Base-by-base conservation (phyloP, 1,284 basidiomycete genomes). In the Ustilago tritici region DNA sequence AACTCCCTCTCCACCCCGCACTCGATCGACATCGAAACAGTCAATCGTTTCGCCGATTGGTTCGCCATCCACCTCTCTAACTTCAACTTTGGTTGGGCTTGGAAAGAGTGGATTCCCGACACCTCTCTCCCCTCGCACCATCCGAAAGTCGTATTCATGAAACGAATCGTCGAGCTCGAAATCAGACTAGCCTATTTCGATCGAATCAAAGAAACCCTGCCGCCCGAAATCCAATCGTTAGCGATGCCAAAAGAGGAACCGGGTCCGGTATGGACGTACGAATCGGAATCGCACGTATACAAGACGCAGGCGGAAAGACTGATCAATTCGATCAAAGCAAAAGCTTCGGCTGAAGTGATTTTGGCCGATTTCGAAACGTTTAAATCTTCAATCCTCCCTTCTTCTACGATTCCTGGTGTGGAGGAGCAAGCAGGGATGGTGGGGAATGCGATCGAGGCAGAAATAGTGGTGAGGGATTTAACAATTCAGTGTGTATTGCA, bases 61-160 rank as follows among this genome's bases (percentile, higher is more conserved):
- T 98, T 98, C 82, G 91, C 94, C 6, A 90, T 93, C 2, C 97
- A 99, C 82, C 92, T 99, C 90, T 95, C 93, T 81, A 99, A 99
- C 88, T 99, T 99, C 87, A 93, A 92, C 23, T 99, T 98, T 88
- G 91, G 92, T 81, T 99, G 97, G 97, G 95, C 95, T n/a, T 99
- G 97, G 97, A 95, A 95, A 83, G 97, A 99, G 89, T 99, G 97
- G 96, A 88, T 95, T n/a, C 91, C 92, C 1, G 95, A 98, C 86
- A 88, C 97, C 14, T 86, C 88, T 3, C 87, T 96, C 14, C 88
- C 91, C 1, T 82, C 66, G n/a, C 40, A 76, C 35, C 95, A 98
- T 84, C 95, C 96, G 0, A 93, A 92, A 80, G 90, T 93, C 15
- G 89, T 91, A 1, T 96, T 98, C 86, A 92, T 96, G 87, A 91